A percentile compares a stretch with the other conserved stretches of the same genome.
These are phyloP conservation scores for Carex pumila DNA, from an alignment of 176 grass and related monocot species.

Conservation along the genomic window DNA sequence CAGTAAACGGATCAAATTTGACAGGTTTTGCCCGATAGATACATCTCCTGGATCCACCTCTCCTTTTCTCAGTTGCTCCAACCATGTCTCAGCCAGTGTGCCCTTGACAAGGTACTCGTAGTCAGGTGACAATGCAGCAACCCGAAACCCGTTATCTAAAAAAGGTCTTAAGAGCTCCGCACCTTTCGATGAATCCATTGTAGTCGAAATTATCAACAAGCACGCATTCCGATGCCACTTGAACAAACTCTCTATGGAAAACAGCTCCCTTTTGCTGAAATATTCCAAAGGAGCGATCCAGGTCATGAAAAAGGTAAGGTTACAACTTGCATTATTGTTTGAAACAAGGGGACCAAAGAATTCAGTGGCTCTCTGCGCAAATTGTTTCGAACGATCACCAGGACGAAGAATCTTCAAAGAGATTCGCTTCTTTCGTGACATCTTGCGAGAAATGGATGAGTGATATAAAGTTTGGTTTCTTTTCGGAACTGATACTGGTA, in stretches of 20 bases:
- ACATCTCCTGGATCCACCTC: conserved; percentile 49
- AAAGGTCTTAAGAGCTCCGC: conserved; percentile 39
- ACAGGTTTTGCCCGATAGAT: conserved; percentile 81
- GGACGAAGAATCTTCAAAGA: conserved; percentile 28
- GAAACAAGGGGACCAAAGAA: conserved; percentile 29
- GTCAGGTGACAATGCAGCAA: conserved; percentile 50
- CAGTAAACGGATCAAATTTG: conserved; percentile 76
- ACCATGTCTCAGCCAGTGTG: conserved; percentile 57
- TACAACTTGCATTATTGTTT: conserved; percentile 19
- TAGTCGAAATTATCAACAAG: conserved; percentile 66
- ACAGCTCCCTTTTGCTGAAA: conserved; percentile 62
- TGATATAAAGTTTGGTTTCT: background rate
- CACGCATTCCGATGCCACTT: conserved; percentile 59
- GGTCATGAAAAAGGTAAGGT: conserved; percentile 63
- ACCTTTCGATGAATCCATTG: conserved; percentile 54
- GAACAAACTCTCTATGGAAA: conserved; percentile 77
- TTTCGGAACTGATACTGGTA: background rate
- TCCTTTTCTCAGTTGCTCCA: conserved; percentile 24
- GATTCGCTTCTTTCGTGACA: conserved; percentile 27
- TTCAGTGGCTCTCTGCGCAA: conserved; percentile 35
- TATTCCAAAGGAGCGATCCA: conserved; percentile 57
- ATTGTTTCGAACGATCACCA: conserved; percentile 26
- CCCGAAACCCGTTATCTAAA: conserved; percentile 35
- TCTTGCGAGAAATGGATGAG: background rate
- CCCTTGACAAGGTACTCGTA: conserved; percentile 39